These are phyloP conservation scores for Dryadomyces sulphureus DNA, from an alignment of 2,329 filamentous ascomycete genomes.

Conservation along the genomic window DNA sequence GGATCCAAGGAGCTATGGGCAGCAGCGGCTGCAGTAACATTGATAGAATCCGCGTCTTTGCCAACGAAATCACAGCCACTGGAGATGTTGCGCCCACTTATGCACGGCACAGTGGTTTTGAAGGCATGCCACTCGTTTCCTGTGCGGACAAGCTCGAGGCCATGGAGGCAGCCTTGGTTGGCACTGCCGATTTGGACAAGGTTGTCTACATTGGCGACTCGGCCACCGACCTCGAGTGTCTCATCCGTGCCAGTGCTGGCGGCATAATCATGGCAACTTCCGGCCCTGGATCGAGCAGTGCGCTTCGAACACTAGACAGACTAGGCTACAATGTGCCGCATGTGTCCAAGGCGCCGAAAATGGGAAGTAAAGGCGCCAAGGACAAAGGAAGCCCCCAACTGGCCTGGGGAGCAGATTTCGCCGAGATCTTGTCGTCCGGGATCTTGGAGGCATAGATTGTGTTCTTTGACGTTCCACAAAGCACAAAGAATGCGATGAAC, in stretches of 20 bases:
- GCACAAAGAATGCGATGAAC: too few species aligned
- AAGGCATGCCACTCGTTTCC: conserved; percentile 17
- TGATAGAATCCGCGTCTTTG: conserved; percentile 20
- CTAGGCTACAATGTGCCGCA: conserved; percentile 24
- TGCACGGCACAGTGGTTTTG: conserved; percentile 14
- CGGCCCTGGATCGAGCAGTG: conserved; percentile 10
- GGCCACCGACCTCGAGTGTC: conserved; percentile 38
- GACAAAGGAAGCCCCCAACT: conserved; percentile 12
- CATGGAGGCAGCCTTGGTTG: conserved; percentile 17
- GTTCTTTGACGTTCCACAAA: neutral
- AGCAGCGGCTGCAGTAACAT: conserved; percentile 7
- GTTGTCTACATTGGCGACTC: conserved; percentile 44
- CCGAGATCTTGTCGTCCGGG: conserved; percentile 21
- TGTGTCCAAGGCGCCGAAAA: conserved; percentile 13
- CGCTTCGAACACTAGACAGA: conserved; percentile 23
- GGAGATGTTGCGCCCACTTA: conserved; percentile 25
- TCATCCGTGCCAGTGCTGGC: conserved; percentile 20
- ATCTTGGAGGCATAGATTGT: conserved; percentile 2
- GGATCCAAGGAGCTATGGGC: conserved; percentile 17
- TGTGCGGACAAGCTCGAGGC: conserved; percentile 31
- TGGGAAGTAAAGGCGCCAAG: neutral
- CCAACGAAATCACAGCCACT: conserved; percentile 26
- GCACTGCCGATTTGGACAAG: conserved; percentile 1
- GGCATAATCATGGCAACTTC: conserved; percentile 31
- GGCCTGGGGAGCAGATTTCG: conserved; percentile 29